phyloP scores from a whole-genome alignment of 331 rosid species.

The Quercus phellos region DNA sequence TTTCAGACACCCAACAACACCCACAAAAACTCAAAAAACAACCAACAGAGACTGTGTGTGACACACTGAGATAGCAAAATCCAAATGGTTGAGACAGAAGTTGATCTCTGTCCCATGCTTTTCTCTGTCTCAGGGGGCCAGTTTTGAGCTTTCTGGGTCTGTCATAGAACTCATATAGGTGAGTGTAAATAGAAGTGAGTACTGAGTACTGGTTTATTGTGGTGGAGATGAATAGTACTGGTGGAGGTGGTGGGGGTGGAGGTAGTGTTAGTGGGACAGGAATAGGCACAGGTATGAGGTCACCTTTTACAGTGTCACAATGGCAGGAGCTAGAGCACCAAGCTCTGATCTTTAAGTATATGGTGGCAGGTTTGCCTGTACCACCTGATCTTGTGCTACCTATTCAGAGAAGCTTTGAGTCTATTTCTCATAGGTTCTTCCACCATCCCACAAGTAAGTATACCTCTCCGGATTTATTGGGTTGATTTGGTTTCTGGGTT shows the following conservation, averaged over 20 bases:
- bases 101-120: slow-evolving; percentile 36
- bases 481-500: slow-evolving; percentile 6
- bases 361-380: slow-evolving; percentile 66
- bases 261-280: slow-evolving; percentile 21
- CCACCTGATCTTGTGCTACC: slow-evolving; percentile 76
- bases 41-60: slow-evolving; percentile 7
- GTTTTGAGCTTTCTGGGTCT: slow-evolving; percentile 31
- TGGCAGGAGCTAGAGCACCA: slow-evolving; percentile 82
- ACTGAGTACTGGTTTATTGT: background rate
- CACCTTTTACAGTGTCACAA: slow-evolving; percentile 64
- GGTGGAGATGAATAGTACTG: slow-evolving; percentile 38
- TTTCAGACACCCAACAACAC: slow-evolving; percentile 16
- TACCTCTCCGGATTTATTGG: background rate
- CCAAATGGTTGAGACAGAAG: slow-evolving; percentile 37
- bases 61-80: slow-evolving; percentile 26
- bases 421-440: slow-evolving; percentile 52
- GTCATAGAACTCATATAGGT: background rate
- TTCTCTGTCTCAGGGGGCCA: slow-evolving; percentile 24
- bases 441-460: slow-evolving; percentile 57
- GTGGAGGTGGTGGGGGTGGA: slow-evolving; percentile 16
- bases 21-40: slow-evolving; percentile 13
- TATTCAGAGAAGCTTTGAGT: slow-evolving; percentile 63
- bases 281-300: slow-evolving; percentile 37
- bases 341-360: slow-evolving; percentile 66
- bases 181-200: too few species aligned